Base-by-base conservation (phyloP, 2,329 filamentous ascomycete genomes). In the Nannizzia gypsea region DNA sequence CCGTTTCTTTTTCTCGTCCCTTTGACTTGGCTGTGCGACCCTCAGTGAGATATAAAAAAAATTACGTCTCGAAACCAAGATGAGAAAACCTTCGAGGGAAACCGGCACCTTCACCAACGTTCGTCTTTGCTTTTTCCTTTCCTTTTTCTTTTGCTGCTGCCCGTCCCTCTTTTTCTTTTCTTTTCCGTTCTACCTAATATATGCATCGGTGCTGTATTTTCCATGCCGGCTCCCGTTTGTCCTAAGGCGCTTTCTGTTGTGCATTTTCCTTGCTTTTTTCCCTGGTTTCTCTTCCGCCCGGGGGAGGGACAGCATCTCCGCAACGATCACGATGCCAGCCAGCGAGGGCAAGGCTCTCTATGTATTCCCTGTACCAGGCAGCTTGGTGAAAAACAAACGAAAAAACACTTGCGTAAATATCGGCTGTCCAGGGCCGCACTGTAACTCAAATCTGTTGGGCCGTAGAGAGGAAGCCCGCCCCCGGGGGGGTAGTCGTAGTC, bases 371-470 rank as follows among this genome's bases (percentile, higher is more conserved):
- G 42, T 24, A 20, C 17, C 20, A 3, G 42, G 6, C 42, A 46
- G 22, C 9, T 46, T 46, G 22, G 42, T 11, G 17, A 13, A 26
- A 50, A 50, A 24, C 22, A 13, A 8, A 50, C 17, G 8, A 26
- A 26, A 26, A 26, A 26, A 26, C 15, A 36, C 31, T 11, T 52
- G 48, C 48, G 48, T 52, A 52, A 52, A n/a, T 26, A 52, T 26
- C 48, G 26, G 48, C 48, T n/a, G 24, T 52, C 48, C n/a, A 52
- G n/a, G 24, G 48, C 48, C n/a, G n/a, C 15, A 20, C 17, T 24
- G 17, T 46, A 46, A 46, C 42, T 46, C 42, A 28, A 52, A 52
- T 24, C 48, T 52, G 48, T 52, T 52, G 48, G 48, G 48, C 48
- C 48, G 13, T 9, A 52, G 48, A 52, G 48, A 20, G 5, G 13